These are phyloP conservation scores for Nakaseomyces kungkrabaensis DNA, from an alignment of 1,139 yeast species.

Conservation along the genomic window DNA sequence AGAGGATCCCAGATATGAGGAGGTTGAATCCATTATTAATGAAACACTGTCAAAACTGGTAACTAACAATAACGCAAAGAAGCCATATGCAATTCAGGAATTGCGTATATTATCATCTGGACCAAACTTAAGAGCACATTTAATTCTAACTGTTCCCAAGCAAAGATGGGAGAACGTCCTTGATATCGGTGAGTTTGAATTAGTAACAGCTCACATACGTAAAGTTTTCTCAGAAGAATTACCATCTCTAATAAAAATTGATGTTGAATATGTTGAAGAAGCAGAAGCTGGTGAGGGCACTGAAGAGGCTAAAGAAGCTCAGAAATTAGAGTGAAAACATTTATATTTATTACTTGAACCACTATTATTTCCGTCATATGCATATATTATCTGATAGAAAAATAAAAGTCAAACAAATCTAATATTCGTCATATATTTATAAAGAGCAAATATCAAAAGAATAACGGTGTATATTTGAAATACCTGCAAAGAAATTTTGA, in stretches of 20 bases:
- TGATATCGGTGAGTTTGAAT: constrained; percentile 38
- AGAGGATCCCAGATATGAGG: constrained; percentile 34
- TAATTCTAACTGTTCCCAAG: constrained; percentile 34
- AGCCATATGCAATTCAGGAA: constrained; percentile 35
- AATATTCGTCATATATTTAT: too few species aligned
- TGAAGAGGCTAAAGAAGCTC: background rate
- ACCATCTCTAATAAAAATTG: constrained; percentile 28
- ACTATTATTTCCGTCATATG: too few species aligned
- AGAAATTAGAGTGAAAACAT: background rate
- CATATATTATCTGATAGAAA: too few species aligned
- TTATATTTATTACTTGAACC: too few species aligned
- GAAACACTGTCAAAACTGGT: constrained; percentile 29
- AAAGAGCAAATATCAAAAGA: too few species aligned
- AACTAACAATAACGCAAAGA: constrained; percentile 32
- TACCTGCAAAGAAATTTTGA: too few species aligned
- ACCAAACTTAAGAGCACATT: constrained; percentile 44
- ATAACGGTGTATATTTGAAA: too few species aligned
- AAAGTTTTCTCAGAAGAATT: constrained; percentile 17
- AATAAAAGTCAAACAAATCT: too few species aligned
- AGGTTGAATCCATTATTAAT: constrained; percentile 32
- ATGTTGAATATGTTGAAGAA: constrained; percentile 31
- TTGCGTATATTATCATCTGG: constrained; percentile 58
- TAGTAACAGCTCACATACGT: constrained; percentile 33
- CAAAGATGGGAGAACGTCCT: constrained; percentile 37
- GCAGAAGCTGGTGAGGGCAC: constrained; percentile 14